Percentiles rank a stretch among this genome's conserved stretches.
phyloP scores from a whole-genome alignment of 1,284 basidiomycete genomes.

The Apiotrichum mycotoxinovorans region DNA sequence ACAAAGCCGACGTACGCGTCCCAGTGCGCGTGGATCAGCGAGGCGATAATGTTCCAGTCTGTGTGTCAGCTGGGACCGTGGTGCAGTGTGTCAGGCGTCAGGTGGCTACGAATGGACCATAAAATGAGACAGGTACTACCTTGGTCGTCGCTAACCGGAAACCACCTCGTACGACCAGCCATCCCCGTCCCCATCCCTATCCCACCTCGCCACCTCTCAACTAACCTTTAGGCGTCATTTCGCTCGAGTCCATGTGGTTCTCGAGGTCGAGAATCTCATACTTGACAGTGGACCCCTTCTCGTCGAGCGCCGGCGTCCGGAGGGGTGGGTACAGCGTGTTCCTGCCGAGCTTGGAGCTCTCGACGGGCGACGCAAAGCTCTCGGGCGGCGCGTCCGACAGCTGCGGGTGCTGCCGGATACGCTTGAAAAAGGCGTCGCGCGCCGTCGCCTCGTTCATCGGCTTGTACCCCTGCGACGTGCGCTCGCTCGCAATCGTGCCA shows the following conservation, averaged over 20 bases:
- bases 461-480: constrained; percentile 36
- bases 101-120: too few species aligned
- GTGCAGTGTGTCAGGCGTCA: too few species aligned
- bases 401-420: constrained; percentile 46
- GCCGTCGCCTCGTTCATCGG: constrained; percentile 35
- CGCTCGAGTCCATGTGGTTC: constrained; percentile 44
- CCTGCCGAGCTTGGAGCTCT: constrained; percentile 19
- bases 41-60: constrained; percentile 48
- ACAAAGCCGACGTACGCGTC: constrained; percentile 44
- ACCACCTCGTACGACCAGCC: not conserved
- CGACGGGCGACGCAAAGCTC: constrained; percentile 4
- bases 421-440: constrained; percentile 40
- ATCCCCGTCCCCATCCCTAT: not conserved
- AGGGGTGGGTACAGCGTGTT: constrained; percentile 38
- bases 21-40: constrained; percentile 42
- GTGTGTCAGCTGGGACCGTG: too few species aligned
- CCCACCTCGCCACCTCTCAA: not conserved
- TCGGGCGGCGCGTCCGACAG: constrained; percentile 23
- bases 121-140: too few species aligned
- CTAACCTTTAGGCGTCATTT: constrained; percentile 46
- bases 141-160: not conserved
- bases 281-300: constrained; percentile 30
- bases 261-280: constrained; percentile 48
- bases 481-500: constrained; percentile 45
- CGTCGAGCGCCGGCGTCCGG: constrained; percentile 39